Base-by-base conservation (phyloP, 2,329 filamentous ascomycete species). In the Phyllosticta capitalensis region DNA sequence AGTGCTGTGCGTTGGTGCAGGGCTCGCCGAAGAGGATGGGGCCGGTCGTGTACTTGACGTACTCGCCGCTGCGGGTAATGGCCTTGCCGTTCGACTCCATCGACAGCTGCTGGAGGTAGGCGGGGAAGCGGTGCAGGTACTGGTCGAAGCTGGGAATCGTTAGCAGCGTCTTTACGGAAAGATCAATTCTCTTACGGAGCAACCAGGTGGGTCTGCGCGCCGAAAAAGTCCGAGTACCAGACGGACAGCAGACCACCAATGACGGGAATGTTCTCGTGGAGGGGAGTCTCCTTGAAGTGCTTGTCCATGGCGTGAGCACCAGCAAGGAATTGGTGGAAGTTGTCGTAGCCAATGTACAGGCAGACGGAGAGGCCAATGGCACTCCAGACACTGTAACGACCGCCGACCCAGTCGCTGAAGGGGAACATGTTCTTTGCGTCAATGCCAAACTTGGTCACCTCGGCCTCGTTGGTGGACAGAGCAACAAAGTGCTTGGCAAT, bases 61-160 rank as follows among this genome's bases (percentile, higher is more conserved):
- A 87, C 64, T 87, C 84, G 45, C 91, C 87, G 61, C 84, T 87
- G 69, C 94, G 90, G 63, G 92, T 95, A 71, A 97, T 91, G 63
- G 89, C 90, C 83, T 99, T 99, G 72, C 94, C 94, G 76, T 99
- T 99, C 63, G 92, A 97, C 81, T 99, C 94, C 94, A 99, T 99
- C 63, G 92, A 97, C 62, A 99, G 82, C 79, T 99, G 94, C 79
- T 99, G 94, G 59, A 99, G 88, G 80, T 99, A 99, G 67, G 94
- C 94, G 45, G 94, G 92, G 87, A 99, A 97, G 67, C 94, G 90
- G 83, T 96, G 91, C 66, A 99, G 87, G 79, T 99, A 99, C 78
- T 99, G 94, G 78, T 99, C 94, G 75, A 97, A 99, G 61, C 87
- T 90, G 65, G 28, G 52, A 0, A 56, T 17, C 59, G 63, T 71